Conservation (phyloP, 2,329 filamentous ascomycete genomes). For the Colletotrichum destructivum region DNA sequence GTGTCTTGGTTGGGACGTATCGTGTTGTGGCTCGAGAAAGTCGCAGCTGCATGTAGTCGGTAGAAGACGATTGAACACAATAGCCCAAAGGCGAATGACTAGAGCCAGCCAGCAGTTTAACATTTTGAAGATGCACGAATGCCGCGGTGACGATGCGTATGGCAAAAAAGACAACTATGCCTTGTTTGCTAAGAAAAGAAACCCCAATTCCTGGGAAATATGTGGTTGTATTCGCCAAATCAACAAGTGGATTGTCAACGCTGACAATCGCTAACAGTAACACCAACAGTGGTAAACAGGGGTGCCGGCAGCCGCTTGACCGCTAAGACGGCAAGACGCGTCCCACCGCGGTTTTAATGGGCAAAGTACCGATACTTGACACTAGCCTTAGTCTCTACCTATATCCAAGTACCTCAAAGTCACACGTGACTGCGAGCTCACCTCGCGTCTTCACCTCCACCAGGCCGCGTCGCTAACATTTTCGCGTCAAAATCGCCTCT, state of each 20-base stretch:
- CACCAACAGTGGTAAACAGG: neutral
- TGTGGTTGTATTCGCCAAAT: neutral
- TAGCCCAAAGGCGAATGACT: neutral
- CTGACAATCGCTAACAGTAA: neutral
- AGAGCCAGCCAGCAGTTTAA: no score
- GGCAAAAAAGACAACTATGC: neutral
- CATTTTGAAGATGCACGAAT: no score
- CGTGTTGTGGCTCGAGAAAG: neutral
- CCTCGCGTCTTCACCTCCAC: conserved; percentile 15
- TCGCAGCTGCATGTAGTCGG: neutral
- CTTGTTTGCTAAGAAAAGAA: neutral
- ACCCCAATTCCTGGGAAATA: neutral
- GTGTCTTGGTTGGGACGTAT: no score
- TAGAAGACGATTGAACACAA: neutral
- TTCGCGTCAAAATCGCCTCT: conserved; percentile 36
- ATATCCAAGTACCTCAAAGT: neutral
- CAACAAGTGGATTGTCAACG: neutral
- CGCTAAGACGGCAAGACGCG: conserved; percentile 10
- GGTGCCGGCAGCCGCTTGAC: conserved; percentile 4
- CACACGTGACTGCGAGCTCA: conserved; percentile 29
- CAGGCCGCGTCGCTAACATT: conserved; percentile 27
- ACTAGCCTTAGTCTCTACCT: neutral
- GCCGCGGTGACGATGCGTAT: neutral
- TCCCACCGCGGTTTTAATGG: conserved; percentile 5
- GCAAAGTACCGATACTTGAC: conserved; percentile 8